Evolutionary conservation across 495 filamentous ascomycete genomes (phyloP), one percentile per base, ranked within the genome.

Genomic region (Penicillium desertorum): DNA sequence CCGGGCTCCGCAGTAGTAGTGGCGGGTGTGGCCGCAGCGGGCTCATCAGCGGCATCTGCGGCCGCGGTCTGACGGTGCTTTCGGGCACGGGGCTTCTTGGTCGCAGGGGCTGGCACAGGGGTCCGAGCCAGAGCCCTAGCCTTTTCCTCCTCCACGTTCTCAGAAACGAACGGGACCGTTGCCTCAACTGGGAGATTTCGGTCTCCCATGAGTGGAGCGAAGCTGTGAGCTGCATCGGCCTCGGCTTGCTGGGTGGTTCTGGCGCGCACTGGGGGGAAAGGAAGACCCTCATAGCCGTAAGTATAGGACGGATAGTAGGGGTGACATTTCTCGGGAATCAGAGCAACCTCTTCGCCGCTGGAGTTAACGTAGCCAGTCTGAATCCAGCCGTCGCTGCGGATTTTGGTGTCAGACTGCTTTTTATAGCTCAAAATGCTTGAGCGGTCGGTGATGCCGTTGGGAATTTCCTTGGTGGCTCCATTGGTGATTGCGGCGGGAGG

Each of bases 161-260:
- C 63, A 8, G 25, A 12, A 23, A n/a, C 10, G 27, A 68, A 65
- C 4, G 45, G 42, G 4, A 57, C 37, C 25, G 27, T 43, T 3
- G 22, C 20, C 16, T 46, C 55, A 30, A 51, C 57, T 19, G 70
- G 73, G 16, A 74, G 29, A 51, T 80, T 78, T 4, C 75, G 72
- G 34, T 72, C 61, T 4, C 76, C 77, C 17, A 75, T 62, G 23
- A 63, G 63, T 0, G 77, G 77, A 3, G 77, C 75, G 53, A 68
- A 79, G 0, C 77, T 74, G 49, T 71, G 69, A 12, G 69, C 61
- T 2, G 54, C 45, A 39, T 77, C 71, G 16, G 51, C 64, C n/a
- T 64, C 59, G 22, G 62, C 58, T 41, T 78, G 70, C 5, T 69
- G 54, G 4, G 60, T 30, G 0, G 67, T 64, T 22, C 67, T 71